Conservation (phyloP, 805 yeast species). For the Candida cerambycidarum region DNA sequence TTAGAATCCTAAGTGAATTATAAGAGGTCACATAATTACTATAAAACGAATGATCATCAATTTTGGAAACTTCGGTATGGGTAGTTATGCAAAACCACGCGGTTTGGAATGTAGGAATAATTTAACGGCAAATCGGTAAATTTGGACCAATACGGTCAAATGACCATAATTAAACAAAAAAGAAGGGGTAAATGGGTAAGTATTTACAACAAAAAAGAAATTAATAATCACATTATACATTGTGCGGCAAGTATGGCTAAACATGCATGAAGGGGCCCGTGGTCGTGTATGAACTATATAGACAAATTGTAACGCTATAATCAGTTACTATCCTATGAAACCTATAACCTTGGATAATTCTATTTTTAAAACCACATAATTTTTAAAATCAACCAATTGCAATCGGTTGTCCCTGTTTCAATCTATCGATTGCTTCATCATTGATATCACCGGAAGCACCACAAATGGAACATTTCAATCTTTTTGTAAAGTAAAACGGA, state of each 20-base stretch:
- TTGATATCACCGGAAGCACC: constrained; percentile 38
- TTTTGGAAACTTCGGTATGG: constrained; percentile 2
- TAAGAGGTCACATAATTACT: background rate
- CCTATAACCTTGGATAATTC: background rate
- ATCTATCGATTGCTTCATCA: constrained; percentile 21
- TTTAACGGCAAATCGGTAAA: constrained; percentile 22
- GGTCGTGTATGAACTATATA: background rate
- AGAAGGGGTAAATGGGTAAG: background rate
- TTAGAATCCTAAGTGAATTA: background rate
- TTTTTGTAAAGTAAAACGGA: constrained; percentile 53
- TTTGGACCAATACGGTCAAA: constrained; percentile 46
- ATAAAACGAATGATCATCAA: background rate
- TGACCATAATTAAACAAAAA: background rate
- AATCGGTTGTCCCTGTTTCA: constrained; percentile 34
- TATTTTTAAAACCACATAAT: background rate
- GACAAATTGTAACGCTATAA: background rate
- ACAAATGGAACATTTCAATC: constrained; percentile 52
- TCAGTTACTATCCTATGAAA: background rate
- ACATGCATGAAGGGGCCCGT: background rate
- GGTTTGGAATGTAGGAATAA: background rate
- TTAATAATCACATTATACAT: background rate
- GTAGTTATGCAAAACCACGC: constrained; percentile 1
- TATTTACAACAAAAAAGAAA: background rate
- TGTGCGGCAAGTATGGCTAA: constrained; percentile 7
- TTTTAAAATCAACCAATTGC: constrained; percentile 23